Base-by-base conservation (phyloP, 345 rosid species). In the Anastatica hierochuntica region DNA sequence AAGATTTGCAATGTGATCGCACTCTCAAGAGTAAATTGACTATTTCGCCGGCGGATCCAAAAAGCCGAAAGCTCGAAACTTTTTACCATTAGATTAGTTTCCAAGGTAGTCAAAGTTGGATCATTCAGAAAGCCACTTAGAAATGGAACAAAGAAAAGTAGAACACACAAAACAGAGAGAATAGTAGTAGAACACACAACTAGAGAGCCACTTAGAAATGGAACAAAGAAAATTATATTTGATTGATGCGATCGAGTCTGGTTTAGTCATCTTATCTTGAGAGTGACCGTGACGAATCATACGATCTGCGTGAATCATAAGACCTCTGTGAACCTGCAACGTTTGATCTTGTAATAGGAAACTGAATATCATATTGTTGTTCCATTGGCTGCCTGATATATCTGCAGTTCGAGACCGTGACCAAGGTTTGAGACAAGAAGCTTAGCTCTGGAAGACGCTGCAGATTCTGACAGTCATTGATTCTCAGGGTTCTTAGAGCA, bases 381-480 rank as follows among this genome's bases (percentile, higher is more conserved):
- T 64, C 69, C 31, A 14, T 21, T 48, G 69, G 3, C 63, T 48
- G 38, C 7, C 56, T 46, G 18, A 58, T 57, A 46, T 34, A 13
- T 52, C 61, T 27, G 63, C 72, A 67, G 31, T 67, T 67, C 1
- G 62, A 17, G 53, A 62, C 21, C 6, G 69, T 52, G 26, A 49
- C 49, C 41, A 46, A 10, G 2, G 23, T 34, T 15, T 62, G 67
- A 43, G 42, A 12, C 8, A 13, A 2, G 42, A 40, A 45, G 27
- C 3, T 38, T 12, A 1, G 29, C 27, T 65, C 69, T 6, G 66
- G 60, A 42, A 58, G 67, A 49, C 15, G 35, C 41, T 42, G 46
- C 39, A 72, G 62, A 42, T 42, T 53, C 59, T 48, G 51, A 35
- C 76, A 72, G 51, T 66, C 64, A 24, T 39, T 62, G 40, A 72